Conservation (phyloP, 257 asterid genomes). For the Solanum sejunctum region DNA sequence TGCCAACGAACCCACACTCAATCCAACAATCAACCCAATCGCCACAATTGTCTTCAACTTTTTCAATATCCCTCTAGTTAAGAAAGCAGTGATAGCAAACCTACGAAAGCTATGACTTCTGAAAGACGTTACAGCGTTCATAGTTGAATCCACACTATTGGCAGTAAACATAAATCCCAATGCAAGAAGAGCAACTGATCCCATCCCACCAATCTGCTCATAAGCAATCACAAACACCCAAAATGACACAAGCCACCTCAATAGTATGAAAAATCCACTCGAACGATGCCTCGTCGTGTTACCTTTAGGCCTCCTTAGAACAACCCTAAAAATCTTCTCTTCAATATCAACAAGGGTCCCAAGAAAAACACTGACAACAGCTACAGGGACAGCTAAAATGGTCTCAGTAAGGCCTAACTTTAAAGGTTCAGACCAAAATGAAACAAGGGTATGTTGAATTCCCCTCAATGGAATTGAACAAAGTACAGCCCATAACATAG, state of each 20-base stretch:
- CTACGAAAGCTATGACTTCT: conserved; percentile 72
- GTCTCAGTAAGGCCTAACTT: conserved; percentile 88
- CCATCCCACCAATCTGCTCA: conserved; percentile 58
- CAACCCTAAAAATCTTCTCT: conserved; percentile 27
- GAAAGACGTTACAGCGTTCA: conserved; percentile 54
- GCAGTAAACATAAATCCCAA: conserved; percentile 60
- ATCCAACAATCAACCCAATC: conserved; percentile 66
- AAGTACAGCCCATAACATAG: conserved; percentile 88
- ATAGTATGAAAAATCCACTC: conserved; percentile 55
- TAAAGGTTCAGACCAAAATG: conserved; percentile 82
- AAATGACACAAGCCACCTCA: conserved; percentile 82
- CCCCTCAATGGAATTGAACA: conserved; percentile 88
- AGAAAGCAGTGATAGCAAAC: conserved; percentile 47
- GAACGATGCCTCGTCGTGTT: conserved; percentile 27
- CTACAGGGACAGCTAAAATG: conserved; percentile 66
- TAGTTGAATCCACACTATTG: conserved; percentile 51
- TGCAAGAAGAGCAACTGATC: conserved; percentile 47
- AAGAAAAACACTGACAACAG: conserved; percentile 58
- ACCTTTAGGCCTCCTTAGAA: conserved; percentile 34
- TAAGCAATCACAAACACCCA: conserved; percentile 76
- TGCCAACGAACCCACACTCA: conserved; percentile 58
- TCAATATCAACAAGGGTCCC: conserved; percentile 76
- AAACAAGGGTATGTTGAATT: conserved; percentile 77
- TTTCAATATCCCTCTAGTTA: conserved; percentile 58
- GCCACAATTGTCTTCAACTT: conserved; percentile 76